These are phyloP conservation scores for Melastoma candidum DNA, from an alignment of 441 rosid genomes.

Conservation along the genomic window DNA sequence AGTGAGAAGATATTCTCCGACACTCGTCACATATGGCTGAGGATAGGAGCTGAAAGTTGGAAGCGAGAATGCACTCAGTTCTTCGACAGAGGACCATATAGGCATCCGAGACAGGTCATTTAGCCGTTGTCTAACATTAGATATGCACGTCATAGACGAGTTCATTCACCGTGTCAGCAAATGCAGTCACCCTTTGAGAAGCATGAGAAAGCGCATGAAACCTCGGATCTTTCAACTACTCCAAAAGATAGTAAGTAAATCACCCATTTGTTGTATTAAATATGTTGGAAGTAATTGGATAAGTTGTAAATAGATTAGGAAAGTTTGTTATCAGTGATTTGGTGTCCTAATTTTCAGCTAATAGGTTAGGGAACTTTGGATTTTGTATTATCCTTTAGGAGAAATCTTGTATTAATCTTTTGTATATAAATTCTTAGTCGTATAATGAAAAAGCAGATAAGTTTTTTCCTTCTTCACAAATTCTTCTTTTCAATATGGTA, in stretches of 20 bases:
- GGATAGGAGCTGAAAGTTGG: constrained; percentile 98
- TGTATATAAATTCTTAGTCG: too few species aligned
- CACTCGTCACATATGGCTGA: constrained; percentile 78
- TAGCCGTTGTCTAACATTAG: constrained; percentile 72
- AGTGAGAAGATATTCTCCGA: constrained; percentile 97
- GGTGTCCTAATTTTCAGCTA: too few species aligned
- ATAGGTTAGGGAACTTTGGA: too few species aligned
- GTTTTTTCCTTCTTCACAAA: too few species aligned
- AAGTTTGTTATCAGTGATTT: too few species aligned
- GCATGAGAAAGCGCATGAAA: constrained; percentile 93
- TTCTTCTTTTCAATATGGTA: too few species aligned
- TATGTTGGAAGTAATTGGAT: too few species aligned
- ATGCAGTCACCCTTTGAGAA: constrained; percentile 82
- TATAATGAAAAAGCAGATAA: too few species aligned
- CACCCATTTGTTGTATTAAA: background rate
- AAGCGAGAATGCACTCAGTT: constrained; percentile 68
- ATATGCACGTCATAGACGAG: constrained; percentile 89
- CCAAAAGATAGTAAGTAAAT: constrained; percentile 10
- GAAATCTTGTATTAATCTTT: too few species aligned
- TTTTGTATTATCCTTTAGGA: too few species aligned
- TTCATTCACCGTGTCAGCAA: constrained; percentile 83
- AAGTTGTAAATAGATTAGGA: too few species aligned
- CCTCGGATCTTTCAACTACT: constrained; percentile 96
- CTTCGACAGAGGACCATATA: constrained; percentile 89
- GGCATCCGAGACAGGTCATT: constrained; percentile 74